Evolutionary conservation across 164 flowering plant genomes (phyloP).

Genomic region (Macadamia integrifolia): DNA sequence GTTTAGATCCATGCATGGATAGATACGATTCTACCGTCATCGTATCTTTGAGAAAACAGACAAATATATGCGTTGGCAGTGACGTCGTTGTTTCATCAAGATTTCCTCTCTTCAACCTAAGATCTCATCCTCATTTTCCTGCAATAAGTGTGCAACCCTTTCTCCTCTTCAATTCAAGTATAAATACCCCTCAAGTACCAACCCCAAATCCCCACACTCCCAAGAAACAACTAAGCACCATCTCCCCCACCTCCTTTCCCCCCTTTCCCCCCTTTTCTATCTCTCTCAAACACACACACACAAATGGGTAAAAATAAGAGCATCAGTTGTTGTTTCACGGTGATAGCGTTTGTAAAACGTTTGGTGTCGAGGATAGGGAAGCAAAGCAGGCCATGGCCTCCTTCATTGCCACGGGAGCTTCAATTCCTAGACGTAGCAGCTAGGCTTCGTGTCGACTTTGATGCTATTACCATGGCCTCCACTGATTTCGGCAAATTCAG

Average conservation of each 20-base stretch:
- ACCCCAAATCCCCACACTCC: no score
- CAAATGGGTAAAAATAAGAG: conserved; percentile 5
- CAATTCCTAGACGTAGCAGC: conserved; percentile 24
- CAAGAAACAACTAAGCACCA: no score
- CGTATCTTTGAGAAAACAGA: conserved; percentile 29
- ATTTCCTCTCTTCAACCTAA: conserved; percentile 21
- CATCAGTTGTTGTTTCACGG: conserved; percentile 5
- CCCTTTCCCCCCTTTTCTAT: background rate
- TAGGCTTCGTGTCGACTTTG: conserved; percentile 27
- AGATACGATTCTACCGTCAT: conserved; percentile 8
- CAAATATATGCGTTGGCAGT: background rate
- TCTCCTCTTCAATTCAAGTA: background rate
- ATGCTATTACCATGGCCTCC: conserved; percentile 33
- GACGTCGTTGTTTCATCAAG: background rate
- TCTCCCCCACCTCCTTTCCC: no score
- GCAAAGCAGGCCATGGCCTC: conserved; percentile 20
- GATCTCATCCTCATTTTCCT: conserved; percentile 26
- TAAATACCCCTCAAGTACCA: background rate
- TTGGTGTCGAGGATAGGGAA: conserved; percentile 14
- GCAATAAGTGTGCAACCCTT: conserved; percentile 5
- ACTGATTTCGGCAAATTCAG: conserved; percentile 57
- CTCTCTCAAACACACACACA: background rate
- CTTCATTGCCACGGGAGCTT: conserved; percentile 22
- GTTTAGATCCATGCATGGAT: background rate
- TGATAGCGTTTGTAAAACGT: conserved; percentile 17